Evolutionary conservation across 2,329 filamentous ascomycete genomes (phyloP), one percentile per base, ranked within the genome.

Genomic region (Thermomyces lanuginosus): DNA sequence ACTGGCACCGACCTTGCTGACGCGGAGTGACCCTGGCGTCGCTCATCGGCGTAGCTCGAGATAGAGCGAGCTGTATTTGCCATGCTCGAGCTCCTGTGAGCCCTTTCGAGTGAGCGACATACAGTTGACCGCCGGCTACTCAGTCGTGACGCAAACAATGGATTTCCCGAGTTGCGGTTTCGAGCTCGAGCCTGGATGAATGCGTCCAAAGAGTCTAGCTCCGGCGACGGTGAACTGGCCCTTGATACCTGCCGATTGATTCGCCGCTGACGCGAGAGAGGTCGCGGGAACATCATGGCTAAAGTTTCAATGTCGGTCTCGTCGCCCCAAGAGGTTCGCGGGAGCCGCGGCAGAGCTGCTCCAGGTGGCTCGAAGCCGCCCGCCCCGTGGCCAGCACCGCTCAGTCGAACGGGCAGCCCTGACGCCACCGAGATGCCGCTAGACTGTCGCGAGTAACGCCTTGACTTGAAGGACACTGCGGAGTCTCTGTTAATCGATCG

Each of bases 361-460:
- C 49, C 46, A 4, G 47, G 41, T 16, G 48, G 45, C n/a, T 48
- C 45, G 9, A 54, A 44, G 3, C 51, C 50, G 21, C 54, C 53
- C 2, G 50, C 47, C 4, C 54, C 54, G 36, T 57, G 53, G 2
- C 53, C 53, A 10, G 52, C 53, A 10, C 54, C 54, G 27, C 53
- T 57, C 10, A 51, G 38, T 29, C 54, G 40, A n/a, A 49, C 37
- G 0, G 54, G 53, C 16, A 56, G 37, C 6, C 53, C 53, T 4
- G 49, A 39, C 12, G 49, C 46, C 14, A 51, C 38, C 4, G 49
- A 52, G 10, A 55, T 46, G 4, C 51, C 50, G 30, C 51, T 55
- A 1, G 50, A 53, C 12, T 48, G 48, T 29, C 43, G 51, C 1
- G 51, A 55, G 32, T 47, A 43, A 21, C 51, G 35, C 24, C 40